A percentile compares a stretch with the other conserved stretches of the same genome.
phyloP scores from a whole-genome alignment of 306 rosid genomes.

The Alnus glutinosa region DNA sequence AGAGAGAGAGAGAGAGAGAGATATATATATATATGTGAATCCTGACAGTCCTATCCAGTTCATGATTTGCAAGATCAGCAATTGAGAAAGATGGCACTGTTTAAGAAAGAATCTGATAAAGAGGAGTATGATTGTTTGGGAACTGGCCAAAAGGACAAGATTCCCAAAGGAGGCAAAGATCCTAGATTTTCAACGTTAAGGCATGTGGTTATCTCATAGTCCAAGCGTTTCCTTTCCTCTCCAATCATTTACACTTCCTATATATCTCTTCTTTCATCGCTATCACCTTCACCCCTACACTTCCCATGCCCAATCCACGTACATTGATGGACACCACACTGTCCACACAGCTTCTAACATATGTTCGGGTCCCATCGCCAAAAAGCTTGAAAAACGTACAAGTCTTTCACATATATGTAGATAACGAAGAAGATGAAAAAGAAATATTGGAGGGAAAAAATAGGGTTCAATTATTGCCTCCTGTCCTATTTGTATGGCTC shows the following conservation, averaged over 20 bases:
- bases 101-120: background rate
- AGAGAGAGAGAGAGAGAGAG: no score
- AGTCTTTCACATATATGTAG: background rate
- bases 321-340: background rate
- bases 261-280: background rate
- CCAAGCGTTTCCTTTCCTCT: slow-evolving; percentile 40
- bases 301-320: background rate
- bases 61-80: no score
- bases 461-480: background rate
- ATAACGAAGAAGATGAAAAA: background rate
- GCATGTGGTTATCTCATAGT: slow-evolving; percentile 29
- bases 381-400: background rate
- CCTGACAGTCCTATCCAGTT: no score
- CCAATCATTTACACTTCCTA: slow-evolving; percentile 16
- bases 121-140: background rate
- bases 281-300: background rate
- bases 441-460: background rate
- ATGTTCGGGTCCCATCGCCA: background rate
- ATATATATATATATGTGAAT: no score
- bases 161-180: background rate
- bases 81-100: background rate
- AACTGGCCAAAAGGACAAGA: no score
- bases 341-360: background rate
- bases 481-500: background rate
- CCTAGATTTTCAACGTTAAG: slow-evolving; percentile 15